phyloP scores from a whole-genome alignment of 2,329 filamentous ascomycete genomes.

The Phialophora chinensis region DNA sequence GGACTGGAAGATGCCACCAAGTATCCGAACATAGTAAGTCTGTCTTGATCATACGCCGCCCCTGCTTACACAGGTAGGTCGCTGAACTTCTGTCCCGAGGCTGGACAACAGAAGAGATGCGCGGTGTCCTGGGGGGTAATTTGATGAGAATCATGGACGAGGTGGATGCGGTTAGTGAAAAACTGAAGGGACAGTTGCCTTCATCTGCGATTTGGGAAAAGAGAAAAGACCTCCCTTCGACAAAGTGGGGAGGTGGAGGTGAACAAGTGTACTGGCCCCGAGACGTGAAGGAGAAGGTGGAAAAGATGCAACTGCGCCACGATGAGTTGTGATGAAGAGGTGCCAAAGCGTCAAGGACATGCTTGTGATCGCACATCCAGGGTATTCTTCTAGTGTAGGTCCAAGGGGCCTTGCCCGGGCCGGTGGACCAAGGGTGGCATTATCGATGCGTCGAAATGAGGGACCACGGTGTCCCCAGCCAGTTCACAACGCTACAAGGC shows the following conservation, averaged over 20 bases:
- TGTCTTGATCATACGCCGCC: neutral
- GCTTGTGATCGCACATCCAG: neutral
- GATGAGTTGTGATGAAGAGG: slow-evolving; percentile 21
- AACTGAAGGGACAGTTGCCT: slow-evolving; percentile 5
- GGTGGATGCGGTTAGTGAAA: slow-evolving; percentile 66
- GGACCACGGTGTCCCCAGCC: no score
- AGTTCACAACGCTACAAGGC: no score
- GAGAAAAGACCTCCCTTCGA: slow-evolving; percentile 25
- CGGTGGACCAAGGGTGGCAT: no score
- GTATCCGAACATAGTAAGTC: slow-evolving; percentile 68
- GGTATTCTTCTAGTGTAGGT: neutral
- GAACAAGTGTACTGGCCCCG: slow-evolving; percentile 22
- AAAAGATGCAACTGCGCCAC: slow-evolving; percentile 26
- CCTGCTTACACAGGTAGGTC: slow-evolving; percentile 51
- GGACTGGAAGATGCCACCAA: slow-evolving; percentile 85
- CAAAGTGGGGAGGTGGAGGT: slow-evolving; percentile 29
- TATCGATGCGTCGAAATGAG: no score
- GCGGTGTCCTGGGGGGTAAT: slow-evolving; percentile 78
- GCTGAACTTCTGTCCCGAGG: slow-evolving; percentile 74
- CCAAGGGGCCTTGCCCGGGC: no score
- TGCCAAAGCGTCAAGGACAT: neutral
- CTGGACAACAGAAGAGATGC: slow-evolving; percentile 73
- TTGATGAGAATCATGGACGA: slow-evolving; percentile 81
- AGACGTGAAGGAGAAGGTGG: slow-evolving; percentile 24
- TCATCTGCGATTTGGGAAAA: slow-evolving; percentile 31